Percentiles rank a stretch among this genome's conserved stretches.
These are phyloP conservation scores for Pseudogymnoascus sp. DNA, from an alignment of 2,329 filamentous ascomycete genomes.

Conservation along the genomic window DNA sequence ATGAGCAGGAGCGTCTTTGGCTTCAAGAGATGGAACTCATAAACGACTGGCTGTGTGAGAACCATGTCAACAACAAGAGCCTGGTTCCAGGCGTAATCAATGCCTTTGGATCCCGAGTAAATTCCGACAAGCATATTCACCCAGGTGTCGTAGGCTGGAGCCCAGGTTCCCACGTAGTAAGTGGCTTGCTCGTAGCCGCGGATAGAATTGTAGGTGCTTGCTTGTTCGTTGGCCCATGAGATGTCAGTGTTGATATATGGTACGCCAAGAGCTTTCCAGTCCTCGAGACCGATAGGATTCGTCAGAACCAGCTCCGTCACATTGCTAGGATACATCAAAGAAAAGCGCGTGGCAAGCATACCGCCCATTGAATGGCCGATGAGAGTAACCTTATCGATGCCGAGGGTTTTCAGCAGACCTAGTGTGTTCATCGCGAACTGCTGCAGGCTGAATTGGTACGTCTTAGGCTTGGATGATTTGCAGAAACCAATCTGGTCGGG, in stretches of 20 bases:
- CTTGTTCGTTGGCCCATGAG: constrained; percentile 33
- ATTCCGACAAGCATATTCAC: constrained; percentile 48
- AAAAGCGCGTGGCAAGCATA: constrained; percentile 47
- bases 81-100: constrained; percentile 40
- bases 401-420: constrained; percentile 39
- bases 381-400: constrained; percentile 38
- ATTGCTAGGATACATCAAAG: constrained; percentile 42
- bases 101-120: constrained; percentile 40
- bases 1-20: constrained; percentile 43
- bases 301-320: constrained; percentile 42
- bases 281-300: constrained; percentile 36
- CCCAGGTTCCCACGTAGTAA: constrained; percentile 45
- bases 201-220: constrained; percentile 39
- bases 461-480: constrained; percentile 46
- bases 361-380: constrained; percentile 51
- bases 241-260: constrained; percentile 40
- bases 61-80: constrained; percentile 49
- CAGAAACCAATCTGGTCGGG: constrained; percentile 53
- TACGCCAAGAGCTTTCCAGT: constrained; percentile 36
- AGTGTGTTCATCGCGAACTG: constrained; percentile 47
- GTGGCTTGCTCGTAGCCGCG: constrained; percentile 40
- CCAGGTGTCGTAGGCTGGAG: constrained; percentile 45
- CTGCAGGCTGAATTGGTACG: constrained; percentile 47
- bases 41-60: constrained; percentile 45
- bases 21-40: constrained; percentile 42